Conservation (phyloP, 2,329 filamentous ascomycete genomes). For the Penicillium hordei region DNA sequence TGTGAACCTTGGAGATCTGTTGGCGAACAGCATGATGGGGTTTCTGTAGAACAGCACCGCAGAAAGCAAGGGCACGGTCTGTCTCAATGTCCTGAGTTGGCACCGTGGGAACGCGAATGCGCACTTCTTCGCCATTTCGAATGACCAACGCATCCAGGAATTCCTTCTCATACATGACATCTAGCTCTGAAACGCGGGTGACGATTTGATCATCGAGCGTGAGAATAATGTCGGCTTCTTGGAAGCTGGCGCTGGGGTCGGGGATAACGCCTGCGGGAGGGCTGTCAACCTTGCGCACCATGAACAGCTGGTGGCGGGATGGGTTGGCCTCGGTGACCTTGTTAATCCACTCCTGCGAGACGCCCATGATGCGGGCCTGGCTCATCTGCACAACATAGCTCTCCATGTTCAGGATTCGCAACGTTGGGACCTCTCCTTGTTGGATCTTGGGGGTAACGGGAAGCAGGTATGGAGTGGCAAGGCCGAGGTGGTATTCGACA, state of each 20-base stretch:
- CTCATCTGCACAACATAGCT: constrained; percentile 95
- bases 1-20: constrained; percentile 94
- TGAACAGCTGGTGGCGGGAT: constrained; percentile 93
- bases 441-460: constrained; percentile 88
- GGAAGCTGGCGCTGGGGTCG: constrained; percentile 59
- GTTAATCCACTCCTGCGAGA: constrained; percentile 92
- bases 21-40: constrained; percentile 96
- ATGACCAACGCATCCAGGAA: constrained; percentile 81
- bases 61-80: constrained; percentile 87
- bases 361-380: constrained; percentile 94
- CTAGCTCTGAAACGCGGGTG: constrained; percentile 87
- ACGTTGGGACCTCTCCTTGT: constrained; percentile 71
- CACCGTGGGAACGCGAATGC: constrained; percentile 77
- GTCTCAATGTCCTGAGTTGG: constrained; percentile 90
- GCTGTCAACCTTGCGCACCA: constrained; percentile 87
- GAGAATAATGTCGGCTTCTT: constrained; percentile 89
- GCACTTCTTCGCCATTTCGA: constrained; percentile 76
- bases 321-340: constrained; percentile 86
- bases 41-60: constrained; percentile 86
- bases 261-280: constrained; percentile 49
- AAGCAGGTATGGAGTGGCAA: constrained; percentile 82
- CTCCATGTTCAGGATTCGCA: constrained; percentile 91
- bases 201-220: constrained; percentile 89
- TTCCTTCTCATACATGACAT: constrained; percentile 93
- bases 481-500: constrained; percentile 92